Percentiles rank a stretch among this genome's conserved stretches.
Conservation (phyloP, 73 alveolate species). For the Paramecium biaurelia region DNA sequence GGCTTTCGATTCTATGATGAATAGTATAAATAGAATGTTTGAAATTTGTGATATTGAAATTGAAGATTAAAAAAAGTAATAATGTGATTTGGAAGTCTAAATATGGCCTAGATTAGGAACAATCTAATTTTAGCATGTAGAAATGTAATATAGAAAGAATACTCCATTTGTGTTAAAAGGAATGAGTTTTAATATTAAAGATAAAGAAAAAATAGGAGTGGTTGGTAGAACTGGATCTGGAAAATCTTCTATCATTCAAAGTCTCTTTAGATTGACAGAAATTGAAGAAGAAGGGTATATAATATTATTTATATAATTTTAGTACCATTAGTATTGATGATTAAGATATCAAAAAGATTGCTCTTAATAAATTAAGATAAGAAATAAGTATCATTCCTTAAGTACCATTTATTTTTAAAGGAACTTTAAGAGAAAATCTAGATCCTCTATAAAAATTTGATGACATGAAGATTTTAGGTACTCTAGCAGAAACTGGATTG, state of each 20-base stretch:
- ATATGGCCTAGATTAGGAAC: constrained; percentile 83
- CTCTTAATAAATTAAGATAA: constrained; percentile 74
- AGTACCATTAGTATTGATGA: constrained; percentile 80
- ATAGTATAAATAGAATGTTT: constrained; percentile 39
- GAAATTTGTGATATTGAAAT: background rate
- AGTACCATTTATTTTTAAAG: constrained; percentile 59
- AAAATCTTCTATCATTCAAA: constrained; percentile 76
- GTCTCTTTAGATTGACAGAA: constrained; percentile 84
- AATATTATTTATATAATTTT: background rate
- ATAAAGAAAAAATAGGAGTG: constrained; percentile 92
- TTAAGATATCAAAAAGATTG: constrained; percentile 72
- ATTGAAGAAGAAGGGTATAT: constrained; percentile 60
- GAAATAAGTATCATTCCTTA: constrained; percentile 69
- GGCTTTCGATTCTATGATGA: constrained; percentile 52
- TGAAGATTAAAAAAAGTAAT: background rate
- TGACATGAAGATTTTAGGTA: constrained; percentile 53
- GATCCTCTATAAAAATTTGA: constrained; percentile 60
- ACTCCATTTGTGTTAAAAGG: constrained; percentile 84
- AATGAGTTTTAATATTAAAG: constrained; percentile 72
- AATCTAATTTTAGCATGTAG: constrained; percentile 75
- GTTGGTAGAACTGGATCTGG: constrained; percentile 98
- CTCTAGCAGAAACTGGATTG: constrained; percentile 78
- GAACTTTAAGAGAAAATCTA: constrained; percentile 66
- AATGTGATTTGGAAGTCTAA: background rate
- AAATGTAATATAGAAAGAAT: constrained; percentile 86